Evolutionary conservation across 352 stramenopile species (phyloP).

Genomic region (Pythium guiyangense): DNA sequence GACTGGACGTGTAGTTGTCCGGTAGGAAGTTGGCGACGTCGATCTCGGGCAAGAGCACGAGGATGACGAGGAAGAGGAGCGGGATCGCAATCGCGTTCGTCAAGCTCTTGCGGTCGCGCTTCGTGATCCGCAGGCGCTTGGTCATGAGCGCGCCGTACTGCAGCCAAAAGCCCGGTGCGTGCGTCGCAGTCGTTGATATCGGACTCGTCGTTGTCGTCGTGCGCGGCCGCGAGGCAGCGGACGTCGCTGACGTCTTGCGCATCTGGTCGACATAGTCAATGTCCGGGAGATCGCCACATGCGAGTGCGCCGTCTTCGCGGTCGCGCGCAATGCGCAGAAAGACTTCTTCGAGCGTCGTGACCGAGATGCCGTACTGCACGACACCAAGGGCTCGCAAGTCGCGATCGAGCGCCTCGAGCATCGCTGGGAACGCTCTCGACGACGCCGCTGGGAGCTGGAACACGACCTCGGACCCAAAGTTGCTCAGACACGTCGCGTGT

Average conservation of each 20-base stretch:
- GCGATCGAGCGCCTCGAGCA: slow-evolving; percentile 87
- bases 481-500: slow-evolving; percentile 79
- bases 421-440: slow-evolving; percentile 80
- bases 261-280: slow-evolving; percentile 25
- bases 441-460: slow-evolving; percentile 92
- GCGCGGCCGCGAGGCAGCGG: slow-evolving; percentile 22
- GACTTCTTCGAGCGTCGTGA: slow-evolving; percentile 99
- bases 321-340: slow-evolving; percentile 87
- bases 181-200: slow-evolving; percentile 19
- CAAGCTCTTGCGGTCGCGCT: slow-evolving; percentile 57
- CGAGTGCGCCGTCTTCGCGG: slow-evolving; percentile 25
- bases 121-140: slow-evolving; percentile 60
- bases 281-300: slow-evolving; percentile 1
- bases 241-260: slow-evolving; percentile 33
- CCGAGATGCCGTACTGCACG: slow-evolving; percentile 92
- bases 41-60: slow-evolving; percentile 46
- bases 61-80: slow-evolving; percentile 50
- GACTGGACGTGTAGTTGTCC: slow-evolving; percentile 21
- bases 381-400: slow-evolving; percentile 51
- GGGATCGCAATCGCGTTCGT: slow-evolving; percentile 57
- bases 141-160: slow-evolving; percentile 46
- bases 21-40: slow-evolving; percentile 41
- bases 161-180: slow-evolving; percentile 23
- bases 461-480: slow-evolving; percentile 92
- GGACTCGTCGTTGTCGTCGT: neutral